phyloP scores from a whole-genome alignment of 164 flowering plant genomes.

The Platanus orientalis region DNA sequence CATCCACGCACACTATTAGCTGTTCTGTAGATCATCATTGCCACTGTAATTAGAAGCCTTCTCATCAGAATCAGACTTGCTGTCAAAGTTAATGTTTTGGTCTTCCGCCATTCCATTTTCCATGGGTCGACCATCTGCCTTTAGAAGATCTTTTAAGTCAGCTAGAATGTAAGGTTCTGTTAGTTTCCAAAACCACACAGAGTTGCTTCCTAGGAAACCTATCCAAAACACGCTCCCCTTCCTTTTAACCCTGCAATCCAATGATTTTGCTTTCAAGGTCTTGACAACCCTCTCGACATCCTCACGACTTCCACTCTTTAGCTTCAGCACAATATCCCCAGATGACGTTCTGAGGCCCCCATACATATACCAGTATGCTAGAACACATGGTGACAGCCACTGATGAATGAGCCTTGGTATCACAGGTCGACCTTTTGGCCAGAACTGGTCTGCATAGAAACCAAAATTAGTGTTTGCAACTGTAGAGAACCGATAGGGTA shows the following conservation, averaged over 20 bases:
- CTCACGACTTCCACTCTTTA: constrained; percentile 52
- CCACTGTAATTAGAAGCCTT: constrained; percentile 22
- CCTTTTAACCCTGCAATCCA: constrained; percentile 69
- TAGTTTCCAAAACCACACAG: constrained; percentile 68
- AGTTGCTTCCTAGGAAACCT: constrained; percentile 66
- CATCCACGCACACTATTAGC: not conserved
- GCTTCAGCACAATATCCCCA: constrained; percentile 74
- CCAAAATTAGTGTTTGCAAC: constrained; percentile 59
- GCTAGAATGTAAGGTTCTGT: constrained; percentile 64
- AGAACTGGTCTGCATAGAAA: constrained; percentile 83
- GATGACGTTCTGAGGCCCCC: constrained; percentile 71
- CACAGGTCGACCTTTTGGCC: constrained; percentile 46
- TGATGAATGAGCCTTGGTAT: constrained; percentile 83
- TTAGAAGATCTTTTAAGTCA: constrained; percentile 41
- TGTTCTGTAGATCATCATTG: constrained; percentile 9
- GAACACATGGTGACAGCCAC: constrained; percentile 85
- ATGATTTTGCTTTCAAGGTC: constrained; percentile 50
- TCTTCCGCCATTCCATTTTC: constrained; percentile 7
- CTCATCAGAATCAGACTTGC: constrained; percentile 43
- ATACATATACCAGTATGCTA: constrained; percentile 96
- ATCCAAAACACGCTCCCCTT: constrained; percentile 80
- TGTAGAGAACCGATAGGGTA: constrained; percentile 52
- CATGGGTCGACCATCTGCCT: constrained; percentile 20
- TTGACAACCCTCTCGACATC: constrained; percentile 58
- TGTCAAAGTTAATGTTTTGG: constrained; percentile 25